A percentile compares a stretch with the other conserved stretches of the same genome.
Conservation (phyloP, 805 yeast species). For the Wickerhamiella vanderwaltii region DNA sequence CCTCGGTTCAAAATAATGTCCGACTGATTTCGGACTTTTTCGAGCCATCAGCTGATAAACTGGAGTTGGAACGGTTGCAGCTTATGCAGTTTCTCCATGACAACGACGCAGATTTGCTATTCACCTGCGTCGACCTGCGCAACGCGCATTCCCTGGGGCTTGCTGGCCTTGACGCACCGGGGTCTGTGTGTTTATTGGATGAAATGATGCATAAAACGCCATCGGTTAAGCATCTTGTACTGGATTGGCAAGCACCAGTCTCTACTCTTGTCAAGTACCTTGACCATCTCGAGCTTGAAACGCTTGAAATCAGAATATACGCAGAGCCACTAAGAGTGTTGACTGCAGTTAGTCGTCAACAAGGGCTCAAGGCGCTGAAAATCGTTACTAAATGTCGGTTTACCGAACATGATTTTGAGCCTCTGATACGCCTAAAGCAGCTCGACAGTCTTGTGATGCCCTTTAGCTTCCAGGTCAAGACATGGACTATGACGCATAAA, state of each 20-base stretch:
- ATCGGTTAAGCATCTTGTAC: conserved; percentile 11
- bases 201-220: conserved; percentile 10
- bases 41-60: conserved; percentile 1
- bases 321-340: conserved; percentile 10
- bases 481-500: conserved; percentile 16
- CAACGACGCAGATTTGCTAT: conserved; percentile 8
- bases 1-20: neutral
- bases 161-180: conserved; percentile 13
- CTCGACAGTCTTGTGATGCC: conserved; percentile 16
- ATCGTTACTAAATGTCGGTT: conserved; percentile 14
- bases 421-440: conserved; percentile 7
- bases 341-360: conserved; percentile 5
- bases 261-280: conserved; percentile 8
- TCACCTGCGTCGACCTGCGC: conserved; percentile 12
- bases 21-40: conserved; percentile 6
- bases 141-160: conserved; percentile 14
- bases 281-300: conserved; percentile 9
- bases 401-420: conserved; percentile 13
- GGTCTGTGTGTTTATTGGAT: conserved; percentile 14
- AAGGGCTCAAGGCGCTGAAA: conserved; percentile 10
- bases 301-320: conserved; percentile 14
- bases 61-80: conserved; percentile 11
- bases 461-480: conserved; percentile 14
- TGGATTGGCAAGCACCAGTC: conserved; percentile 18
- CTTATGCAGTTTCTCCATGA: conserved; percentile 13